A percentile compares a stretch with the other conserved stretches of the same genome.
phyloP scores from a whole-genome alignment of 1,139 yeast species.

The Tardiomyces depauwii region DNA sequence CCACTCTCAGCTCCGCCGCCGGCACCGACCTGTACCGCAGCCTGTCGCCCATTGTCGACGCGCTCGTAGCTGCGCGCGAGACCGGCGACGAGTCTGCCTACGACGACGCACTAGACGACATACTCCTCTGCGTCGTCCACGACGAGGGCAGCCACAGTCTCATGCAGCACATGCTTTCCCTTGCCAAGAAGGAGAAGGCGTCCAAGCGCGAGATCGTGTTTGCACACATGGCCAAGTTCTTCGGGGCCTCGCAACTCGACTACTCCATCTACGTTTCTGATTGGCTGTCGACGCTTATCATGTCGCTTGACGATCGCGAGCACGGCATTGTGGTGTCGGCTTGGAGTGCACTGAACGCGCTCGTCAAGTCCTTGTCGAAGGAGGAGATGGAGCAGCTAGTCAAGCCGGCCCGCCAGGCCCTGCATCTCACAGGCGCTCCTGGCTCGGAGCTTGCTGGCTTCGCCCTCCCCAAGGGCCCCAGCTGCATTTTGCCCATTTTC shows the following conservation, averaged over 20 bases:
- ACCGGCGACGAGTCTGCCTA: conserved; percentile 30
- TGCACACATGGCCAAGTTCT: conserved; percentile 62
- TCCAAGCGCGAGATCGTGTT: conserved; percentile 56
- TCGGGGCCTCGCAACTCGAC: conserved; percentile 53
- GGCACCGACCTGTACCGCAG: conserved; percentile 45
- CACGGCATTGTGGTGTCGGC: conserved; percentile 54
- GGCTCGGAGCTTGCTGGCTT: conserved; percentile 70
- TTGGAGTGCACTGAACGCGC: conserved; percentile 53
- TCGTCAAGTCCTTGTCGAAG: conserved; percentile 53
- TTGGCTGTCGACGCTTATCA: conserved; percentile 58
- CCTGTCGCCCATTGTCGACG: conserved; percentile 56
- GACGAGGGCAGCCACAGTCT: conserved; percentile 81
- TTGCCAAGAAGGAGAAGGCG: conserved; percentile 68
- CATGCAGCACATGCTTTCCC: conserved; percentile 65
- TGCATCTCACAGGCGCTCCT: conserved; percentile 51
- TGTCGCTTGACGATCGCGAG: conserved; percentile 63
- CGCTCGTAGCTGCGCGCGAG: conserved; percentile 49
- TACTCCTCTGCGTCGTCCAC: conserved; percentile 59
- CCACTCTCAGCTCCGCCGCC: conserved; percentile 85
- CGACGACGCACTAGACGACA: conserved; percentile 50
- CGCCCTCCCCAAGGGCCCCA: conserved; percentile 73
- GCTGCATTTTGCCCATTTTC: conserved; percentile 80
- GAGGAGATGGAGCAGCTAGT: conserved; percentile 68
- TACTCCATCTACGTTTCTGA: conserved; percentile 67
- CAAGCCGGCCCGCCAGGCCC: conserved; percentile 64